These are phyloP conservation scores for Vitis hybrid DNA, from an alignment of 177 flowering plant genomes.

Conservation along the genomic window DNA sequence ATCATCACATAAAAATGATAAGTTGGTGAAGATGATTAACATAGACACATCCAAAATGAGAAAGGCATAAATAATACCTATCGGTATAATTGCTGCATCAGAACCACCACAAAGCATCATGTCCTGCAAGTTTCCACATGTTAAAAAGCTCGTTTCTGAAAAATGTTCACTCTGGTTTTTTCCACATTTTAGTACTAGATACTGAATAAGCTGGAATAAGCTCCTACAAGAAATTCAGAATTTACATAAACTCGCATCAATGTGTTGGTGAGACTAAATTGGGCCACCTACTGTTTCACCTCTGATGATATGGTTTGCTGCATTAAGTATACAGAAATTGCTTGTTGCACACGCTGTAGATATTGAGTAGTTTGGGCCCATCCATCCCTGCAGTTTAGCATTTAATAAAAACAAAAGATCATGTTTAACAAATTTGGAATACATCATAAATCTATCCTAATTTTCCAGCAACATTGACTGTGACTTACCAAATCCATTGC, in stretches of 20 bases:
- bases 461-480: conserved; percentile 8
- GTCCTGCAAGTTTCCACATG: conserved; percentile 50
- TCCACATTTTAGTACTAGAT: too few species aligned
- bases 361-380: conserved; percentile 99
- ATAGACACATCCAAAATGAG: neutral
- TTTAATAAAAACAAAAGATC: conserved; percentile 13
- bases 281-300: conserved; percentile 88
- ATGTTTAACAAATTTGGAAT: neutral
- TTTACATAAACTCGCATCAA: too few species aligned
- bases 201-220: too few species aligned
- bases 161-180: too few species aligned
- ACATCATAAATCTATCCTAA: neutral
- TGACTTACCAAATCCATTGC: conserved; percentile 93
- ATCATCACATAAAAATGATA: neutral
- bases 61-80: conserved; percentile 47
- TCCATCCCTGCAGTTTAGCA: conserved; percentile 80
- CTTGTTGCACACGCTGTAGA: conserved; percentile 99
- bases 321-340: conserved; percentile 94
- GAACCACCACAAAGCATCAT: conserved; percentile 99
- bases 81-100: conserved; percentile 94
- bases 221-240: too few species aligned
- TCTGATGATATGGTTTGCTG: conserved; percentile 91
- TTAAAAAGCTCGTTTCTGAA: neutral
- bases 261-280: too few species aligned
- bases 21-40: neutral